Base-by-base conservation (phyloP, 441 rosid genomes). In the Gossypium aridum region DNA sequence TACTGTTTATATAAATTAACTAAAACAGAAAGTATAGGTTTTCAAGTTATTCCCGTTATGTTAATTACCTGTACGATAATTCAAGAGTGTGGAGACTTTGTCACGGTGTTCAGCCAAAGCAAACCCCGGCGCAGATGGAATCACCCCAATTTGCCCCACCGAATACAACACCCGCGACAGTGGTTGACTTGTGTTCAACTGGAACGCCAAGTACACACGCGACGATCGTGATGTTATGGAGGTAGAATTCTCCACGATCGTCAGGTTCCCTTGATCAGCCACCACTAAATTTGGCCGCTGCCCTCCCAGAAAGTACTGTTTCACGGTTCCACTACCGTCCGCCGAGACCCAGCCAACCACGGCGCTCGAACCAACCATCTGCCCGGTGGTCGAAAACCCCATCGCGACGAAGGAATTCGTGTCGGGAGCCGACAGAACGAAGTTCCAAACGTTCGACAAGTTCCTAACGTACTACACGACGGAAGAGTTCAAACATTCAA, bases 311-410 rank as follows among this genome's bases (percentile, higher is more conserved):
- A 72, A 74, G 28, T 92, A 94, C 69, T 53, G 90, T 77, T 91
- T 88, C 2, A 80, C 77, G 0, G 2, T 37, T 3, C 82, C 75
- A 2, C 8, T 12, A 2, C 91, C 87, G 39, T 64, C 78, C 1
- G 81, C 16, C 7, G 95, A 77, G 23, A 88, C 7, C 97, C 96
- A 94, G 7, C 96, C 98, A 7, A 92, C 97, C 70, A 94, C 19
- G 0, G 98, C 96, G 70, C 92, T 92, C 0, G 92, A 84, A 22
- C 96, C 93, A 5, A 78, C 81, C 98, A 94, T 94, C 53, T 2
- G 2, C 1, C 91, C 92, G 72, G 53, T 65, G 71, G 70, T 75
- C 1, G 98, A 94, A 81, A 94, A 94, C 34, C 97, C 98, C 57
- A 92, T 86, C 6, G 84, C 98, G 10, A 91, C 65, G 69, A 31